These are phyloP conservation scores for Boletales sp. DNA, from an alignment of 768 basidiomycete genomes.

Conservation along the genomic window DNA sequence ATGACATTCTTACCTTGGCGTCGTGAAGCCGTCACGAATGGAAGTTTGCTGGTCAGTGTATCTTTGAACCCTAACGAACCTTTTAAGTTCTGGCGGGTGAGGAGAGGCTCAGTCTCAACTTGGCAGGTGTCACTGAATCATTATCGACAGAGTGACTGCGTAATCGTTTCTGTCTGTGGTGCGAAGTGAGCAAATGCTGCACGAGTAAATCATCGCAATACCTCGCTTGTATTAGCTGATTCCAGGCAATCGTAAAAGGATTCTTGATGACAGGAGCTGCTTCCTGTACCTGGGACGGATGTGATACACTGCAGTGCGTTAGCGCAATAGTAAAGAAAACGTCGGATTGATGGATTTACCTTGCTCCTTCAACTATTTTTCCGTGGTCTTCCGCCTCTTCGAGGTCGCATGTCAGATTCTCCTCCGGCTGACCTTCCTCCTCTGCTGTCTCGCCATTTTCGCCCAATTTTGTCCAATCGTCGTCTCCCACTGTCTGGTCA, in stretches of 20 bases:
- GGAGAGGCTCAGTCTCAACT: slow-evolving; percentile 14
- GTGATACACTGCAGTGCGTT: neutral
- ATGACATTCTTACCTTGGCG: neutral
- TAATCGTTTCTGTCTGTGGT: slow-evolving; percentile 22
- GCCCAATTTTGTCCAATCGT: slow-evolving; percentile 15
- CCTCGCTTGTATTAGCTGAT: slow-evolving; percentile 15
- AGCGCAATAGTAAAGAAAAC: neutral
- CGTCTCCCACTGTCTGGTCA: slow-evolving; percentile 23
- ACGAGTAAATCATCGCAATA: neutral
- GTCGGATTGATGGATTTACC: neutral
- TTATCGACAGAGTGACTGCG: slow-evolving; percentile 17
- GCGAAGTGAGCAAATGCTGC: neutral
- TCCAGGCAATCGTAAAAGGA: slow-evolving; percentile 21
- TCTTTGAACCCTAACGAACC: slow-evolving; percentile 7
- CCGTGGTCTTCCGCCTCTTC: neutral
- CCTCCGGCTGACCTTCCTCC: slow-evolving; percentile 2
- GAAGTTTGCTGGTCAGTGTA: neutral
- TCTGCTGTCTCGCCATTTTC: slow-evolving; percentile 16
- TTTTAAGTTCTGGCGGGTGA: neutral
- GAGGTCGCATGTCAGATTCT: neutral
- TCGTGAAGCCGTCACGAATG: slow-evolving; percentile 4
- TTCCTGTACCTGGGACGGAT: neutral
- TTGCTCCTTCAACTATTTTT: neutral
- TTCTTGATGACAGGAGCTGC: slow-evolving; percentile 4
- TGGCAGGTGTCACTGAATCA: slow-evolving; percentile 11